Conservation (phyloP, 2,329 filamentous ascomycete species). For the Colletotrichum karsti region DNA sequence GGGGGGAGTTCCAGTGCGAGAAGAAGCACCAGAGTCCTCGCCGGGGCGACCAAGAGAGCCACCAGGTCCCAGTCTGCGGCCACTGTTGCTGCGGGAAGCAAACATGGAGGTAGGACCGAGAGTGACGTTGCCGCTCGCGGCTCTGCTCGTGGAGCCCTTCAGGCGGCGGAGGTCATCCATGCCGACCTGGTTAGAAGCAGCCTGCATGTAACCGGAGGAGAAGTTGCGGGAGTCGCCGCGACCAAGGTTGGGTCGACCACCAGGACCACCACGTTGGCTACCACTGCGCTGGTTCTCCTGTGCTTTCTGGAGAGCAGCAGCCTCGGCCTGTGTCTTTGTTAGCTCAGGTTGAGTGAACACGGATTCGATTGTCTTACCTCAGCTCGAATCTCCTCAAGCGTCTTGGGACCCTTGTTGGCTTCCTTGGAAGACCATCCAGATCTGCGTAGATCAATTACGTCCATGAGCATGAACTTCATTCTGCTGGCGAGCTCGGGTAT, state of each 20-base stretch:
- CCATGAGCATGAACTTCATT: constrained; percentile 96
- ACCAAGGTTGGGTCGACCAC: constrained; percentile 76
- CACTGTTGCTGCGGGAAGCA: constrained; percentile 89
- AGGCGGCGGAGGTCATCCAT: constrained; percentile 92
- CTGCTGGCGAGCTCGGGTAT: constrained; percentile 85
- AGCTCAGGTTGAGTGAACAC: constrained; percentile 26
- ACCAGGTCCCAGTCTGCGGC: constrained; percentile 80
- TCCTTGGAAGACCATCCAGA: constrained; percentile 88
- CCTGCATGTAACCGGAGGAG: constrained; percentile 75
- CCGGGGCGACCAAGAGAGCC: constrained; percentile 76
- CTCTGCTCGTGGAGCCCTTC: constrained; percentile 67
- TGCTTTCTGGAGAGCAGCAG: constrained; percentile 81
- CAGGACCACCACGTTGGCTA: constrained; percentile 72
- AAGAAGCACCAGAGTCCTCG: constrained; percentile 88
- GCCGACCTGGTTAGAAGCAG: constrained; percentile 84
- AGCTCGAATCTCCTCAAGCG: constrained; percentile 88
- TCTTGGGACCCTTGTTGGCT: constrained; percentile 94
- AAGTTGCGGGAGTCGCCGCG: constrained; percentile 90
- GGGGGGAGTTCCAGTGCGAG: constrained; percentile 88
- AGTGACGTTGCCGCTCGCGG: constrained; percentile 69
- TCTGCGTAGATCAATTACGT: constrained; percentile 85
- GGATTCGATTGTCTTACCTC: constrained; percentile 59
- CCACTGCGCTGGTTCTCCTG: constrained; percentile 69
- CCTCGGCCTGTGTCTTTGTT: constrained; percentile 64
- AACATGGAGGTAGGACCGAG: constrained; percentile 90